These are phyloP conservation scores for Basidiobolus meristosporus DNA, from an alignment of 371 early-diverging fungal genomes.

Conservation along the genomic window DNA sequence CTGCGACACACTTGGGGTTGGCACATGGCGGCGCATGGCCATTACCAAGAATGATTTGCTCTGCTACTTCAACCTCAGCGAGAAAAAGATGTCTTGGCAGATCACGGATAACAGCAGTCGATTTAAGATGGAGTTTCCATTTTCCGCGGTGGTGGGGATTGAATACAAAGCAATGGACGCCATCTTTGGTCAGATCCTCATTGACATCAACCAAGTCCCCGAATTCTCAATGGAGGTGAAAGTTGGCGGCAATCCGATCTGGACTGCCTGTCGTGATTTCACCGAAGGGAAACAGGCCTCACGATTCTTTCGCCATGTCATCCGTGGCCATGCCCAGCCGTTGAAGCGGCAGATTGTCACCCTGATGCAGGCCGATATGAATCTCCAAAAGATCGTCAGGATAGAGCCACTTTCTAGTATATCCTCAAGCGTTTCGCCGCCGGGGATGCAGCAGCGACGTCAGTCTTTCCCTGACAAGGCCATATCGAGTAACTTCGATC, in stretches of 20 bases:
- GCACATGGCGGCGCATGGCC: constrained; percentile 58
- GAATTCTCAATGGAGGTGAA: constrained; percentile 17
- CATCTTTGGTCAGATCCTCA: constrained; percentile 24
- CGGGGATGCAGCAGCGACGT: too few relatives aligned
- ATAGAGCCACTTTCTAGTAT: too few relatives aligned
- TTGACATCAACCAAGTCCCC: constrained; percentile 35
- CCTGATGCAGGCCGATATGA: constrained; percentile 4
- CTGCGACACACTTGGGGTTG: constrained; percentile 41
- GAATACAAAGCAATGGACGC: constrained; percentile 29
- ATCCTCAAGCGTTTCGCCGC: too few relatives aligned
- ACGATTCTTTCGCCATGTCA: constrained; percentile 32
- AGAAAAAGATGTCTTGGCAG: constrained; percentile 44
- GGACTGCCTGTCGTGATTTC: constrained; percentile 56
- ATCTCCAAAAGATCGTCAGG: too few relatives aligned
- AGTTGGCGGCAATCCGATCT: constrained; percentile 27
- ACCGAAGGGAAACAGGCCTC: constrained; percentile 55
- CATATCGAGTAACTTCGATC: too few relatives aligned
- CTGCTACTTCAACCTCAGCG: constrained; percentile 26
- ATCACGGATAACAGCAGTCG: constrained; percentile 40
- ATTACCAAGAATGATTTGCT: constrained; percentile 26
- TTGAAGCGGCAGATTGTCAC: constrained; percentile 27
- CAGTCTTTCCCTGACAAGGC: too few relatives aligned
- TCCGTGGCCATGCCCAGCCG: constrained; percentile 29
- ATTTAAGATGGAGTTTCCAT: constrained; percentile 54
- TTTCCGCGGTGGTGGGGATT: constrained; percentile 29